Evolutionary conservation across 176 grass and related monocot species (phyloP).

Genomic region (Eragrostis curvula): DNA sequence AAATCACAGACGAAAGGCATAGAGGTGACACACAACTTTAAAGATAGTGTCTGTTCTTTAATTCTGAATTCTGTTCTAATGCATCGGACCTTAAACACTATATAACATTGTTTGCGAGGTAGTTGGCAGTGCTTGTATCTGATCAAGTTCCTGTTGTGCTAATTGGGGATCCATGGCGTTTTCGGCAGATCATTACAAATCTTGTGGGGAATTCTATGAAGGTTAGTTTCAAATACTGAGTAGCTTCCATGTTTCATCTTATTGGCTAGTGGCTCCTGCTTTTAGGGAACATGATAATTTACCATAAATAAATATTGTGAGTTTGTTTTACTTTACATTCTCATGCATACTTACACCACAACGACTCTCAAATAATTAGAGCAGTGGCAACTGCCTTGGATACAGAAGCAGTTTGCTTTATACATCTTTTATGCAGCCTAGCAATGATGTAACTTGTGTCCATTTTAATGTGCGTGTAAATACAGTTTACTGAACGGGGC

Average conservation of each 20-base stretch:
- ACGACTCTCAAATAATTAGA: background rate
- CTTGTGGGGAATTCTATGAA: constrained; percentile 89
- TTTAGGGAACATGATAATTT: background rate
- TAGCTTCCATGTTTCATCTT: background rate
- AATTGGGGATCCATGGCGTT: constrained; percentile 67
- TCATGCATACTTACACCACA: background rate
- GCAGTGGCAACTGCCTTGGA: background rate
- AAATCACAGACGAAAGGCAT: constrained; percentile 78
- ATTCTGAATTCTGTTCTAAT: constrained; percentile 22
- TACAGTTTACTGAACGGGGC: constrained; percentile 76
- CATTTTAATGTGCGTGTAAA: constrained; percentile 20
- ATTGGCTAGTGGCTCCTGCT: background rate
- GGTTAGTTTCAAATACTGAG: constrained; percentile 51
- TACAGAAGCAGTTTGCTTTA: constrained; percentile 1
- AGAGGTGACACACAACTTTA: constrained; percentile 53
- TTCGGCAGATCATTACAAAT: constrained; percentile 83
- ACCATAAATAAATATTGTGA: background rate
- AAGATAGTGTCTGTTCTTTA: background rate
- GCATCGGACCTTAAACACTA: constrained; percentile 18
- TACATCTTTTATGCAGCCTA: constrained; percentile 3
- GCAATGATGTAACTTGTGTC: constrained; percentile 11
- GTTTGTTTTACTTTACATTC: background rate
- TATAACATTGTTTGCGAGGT: constrained; percentile 27
- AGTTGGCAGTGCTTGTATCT: constrained; percentile 79
- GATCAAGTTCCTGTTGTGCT: constrained; percentile 68